phyloP scores from a whole-genome alignment of 768 basidiomycete genomes.

The Tricholoma terreum region DNA sequence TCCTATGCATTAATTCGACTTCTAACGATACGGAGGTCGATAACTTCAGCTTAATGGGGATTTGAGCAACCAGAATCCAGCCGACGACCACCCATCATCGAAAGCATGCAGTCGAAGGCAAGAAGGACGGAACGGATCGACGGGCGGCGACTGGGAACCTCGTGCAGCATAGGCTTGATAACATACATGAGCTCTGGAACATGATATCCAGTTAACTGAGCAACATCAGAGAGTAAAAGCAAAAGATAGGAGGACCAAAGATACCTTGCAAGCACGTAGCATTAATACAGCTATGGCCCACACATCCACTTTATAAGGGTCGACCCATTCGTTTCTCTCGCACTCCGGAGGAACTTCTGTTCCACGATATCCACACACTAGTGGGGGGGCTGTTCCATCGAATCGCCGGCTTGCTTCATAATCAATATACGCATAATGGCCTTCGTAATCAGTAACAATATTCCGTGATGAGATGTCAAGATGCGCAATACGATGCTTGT shows the following conservation, averaged over 20 bases:
- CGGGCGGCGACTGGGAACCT: slow-evolving; percentile 50
- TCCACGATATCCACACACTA: slow-evolving; percentile 44
- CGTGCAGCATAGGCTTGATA: slow-evolving; percentile 57
- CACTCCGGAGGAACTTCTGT: slow-evolving; percentile 74
- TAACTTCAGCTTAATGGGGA: slow-evolving; percentile 10
- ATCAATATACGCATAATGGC: slow-evolving; percentile 71
- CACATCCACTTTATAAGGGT: slow-evolving; percentile 72
- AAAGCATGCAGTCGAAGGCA: slow-evolving; percentile 49
- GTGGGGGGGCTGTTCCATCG: slow-evolving; percentile 33
- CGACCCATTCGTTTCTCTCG: slow-evolving; percentile 43
- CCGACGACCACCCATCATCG: slow-evolving; percentile 37
- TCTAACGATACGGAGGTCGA: neutral
- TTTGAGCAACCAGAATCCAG: slow-evolving; percentile 16
- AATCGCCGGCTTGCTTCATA: slow-evolving; percentile 65
- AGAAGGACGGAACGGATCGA: slow-evolving; percentile 43
- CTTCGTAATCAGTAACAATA: slow-evolving; percentile 61
- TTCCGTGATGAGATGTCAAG: slow-evolving; percentile 72
- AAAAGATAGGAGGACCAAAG: slow-evolving; percentile 7
- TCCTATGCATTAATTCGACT: neutral
- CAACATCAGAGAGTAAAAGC: slow-evolving; percentile 7
- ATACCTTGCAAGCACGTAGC: slow-evolving; percentile 62
- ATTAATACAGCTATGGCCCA: slow-evolving; percentile 71
- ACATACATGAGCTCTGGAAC: slow-evolving; percentile 60
- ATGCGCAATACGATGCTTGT: slow-evolving; percentile 61
- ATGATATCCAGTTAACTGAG: slow-evolving; percentile 52